Conservation (phyloP, 176 grass and related monocot species). For the Lolium rigidum region DNA sequence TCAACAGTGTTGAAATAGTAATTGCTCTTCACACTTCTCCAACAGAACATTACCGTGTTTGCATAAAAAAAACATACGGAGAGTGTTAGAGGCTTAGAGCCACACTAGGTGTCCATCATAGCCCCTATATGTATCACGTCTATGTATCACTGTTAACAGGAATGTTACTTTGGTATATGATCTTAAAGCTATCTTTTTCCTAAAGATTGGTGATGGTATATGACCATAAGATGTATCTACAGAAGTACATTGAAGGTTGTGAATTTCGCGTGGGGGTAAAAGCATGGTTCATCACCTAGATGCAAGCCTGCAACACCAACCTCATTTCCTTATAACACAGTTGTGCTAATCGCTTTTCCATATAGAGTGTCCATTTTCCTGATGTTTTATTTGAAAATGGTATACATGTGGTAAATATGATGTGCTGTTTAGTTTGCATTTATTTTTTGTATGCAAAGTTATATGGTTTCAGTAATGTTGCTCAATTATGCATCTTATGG, state of each 20-base stretch:
- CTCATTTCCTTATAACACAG: constrained; percentile 10
- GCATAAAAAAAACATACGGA: not conserved
- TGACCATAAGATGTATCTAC: not conserved
- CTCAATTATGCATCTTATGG: not conserved
- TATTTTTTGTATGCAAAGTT: not conserved
- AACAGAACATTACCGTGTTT: not conserved
- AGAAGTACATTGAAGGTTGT: not conserved
- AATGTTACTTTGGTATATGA: not conserved
- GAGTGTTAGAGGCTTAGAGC: not conserved
- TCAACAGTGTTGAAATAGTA: not conserved
- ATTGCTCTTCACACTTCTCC: not conserved
- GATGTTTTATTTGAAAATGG: not conserved
- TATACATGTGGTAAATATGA: constrained; percentile 24
- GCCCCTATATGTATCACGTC: not conserved
- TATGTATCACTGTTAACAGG: not conserved
- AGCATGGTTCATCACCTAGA: not conserved
- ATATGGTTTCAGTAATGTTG: constrained; percentile 26
- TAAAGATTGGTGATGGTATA: constrained; percentile 2
- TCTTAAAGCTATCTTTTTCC: constrained; percentile 3
- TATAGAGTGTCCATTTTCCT: constrained; percentile 18
- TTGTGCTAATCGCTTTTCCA: not conserved
- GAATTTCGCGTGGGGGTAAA: not conserved
- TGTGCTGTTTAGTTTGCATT: constrained; percentile 8
- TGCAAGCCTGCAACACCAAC: not conserved
- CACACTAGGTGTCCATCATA: not conserved